Percentiles rank a stretch among this genome's conserved stretches.
These are phyloP conservation scores for Cercis canadensis DNA, from an alignment of 306 rosid species.

Conservation along the genomic window DNA sequence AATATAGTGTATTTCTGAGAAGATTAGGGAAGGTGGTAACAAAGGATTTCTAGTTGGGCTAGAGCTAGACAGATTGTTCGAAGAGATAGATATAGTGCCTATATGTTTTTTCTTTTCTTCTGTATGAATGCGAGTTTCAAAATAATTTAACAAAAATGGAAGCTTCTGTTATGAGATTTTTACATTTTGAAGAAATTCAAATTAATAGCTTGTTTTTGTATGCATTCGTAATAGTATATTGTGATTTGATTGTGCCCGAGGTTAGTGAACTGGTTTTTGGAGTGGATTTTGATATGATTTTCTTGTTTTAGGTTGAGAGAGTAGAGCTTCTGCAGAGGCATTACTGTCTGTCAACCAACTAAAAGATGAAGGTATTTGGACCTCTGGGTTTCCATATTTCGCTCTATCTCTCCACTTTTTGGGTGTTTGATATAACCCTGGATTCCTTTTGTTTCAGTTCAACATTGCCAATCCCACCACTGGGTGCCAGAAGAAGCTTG, in stretches of 20 bases:
- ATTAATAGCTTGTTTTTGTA: too few relatives aligned
- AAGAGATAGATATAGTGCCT: neutral
- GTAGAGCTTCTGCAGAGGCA: neutral
- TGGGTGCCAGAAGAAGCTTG: constrained; percentile 59
- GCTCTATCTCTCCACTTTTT: too few relatives aligned
- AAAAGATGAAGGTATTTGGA: constrained; percentile 18
- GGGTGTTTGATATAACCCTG: too few relatives aligned
- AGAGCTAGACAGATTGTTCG: too few relatives aligned
- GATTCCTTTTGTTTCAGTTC: constrained; percentile 24
- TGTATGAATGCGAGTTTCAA: too few relatives aligned
- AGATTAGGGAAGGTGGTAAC: neutral
- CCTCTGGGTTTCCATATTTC: neutral
- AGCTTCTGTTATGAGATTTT: too few relatives aligned
- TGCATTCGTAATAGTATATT: too few relatives aligned
- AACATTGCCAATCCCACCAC: constrained; percentile 53
- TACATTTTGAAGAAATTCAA: too few relatives aligned
- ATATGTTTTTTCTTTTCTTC: neutral
- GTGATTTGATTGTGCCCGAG: too few relatives aligned
- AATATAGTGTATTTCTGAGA: too few relatives aligned
- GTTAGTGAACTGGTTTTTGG: too few relatives aligned
- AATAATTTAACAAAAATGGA: too few relatives aligned
- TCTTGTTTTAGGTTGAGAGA: neutral
- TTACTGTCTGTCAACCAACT: neutral
- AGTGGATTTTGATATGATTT: neutral
- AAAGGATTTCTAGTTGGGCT: neutral